Evolutionary conservation across 768 basidiomycete species (phyloP).

Genomic region (Suillus decipiens): DNA sequence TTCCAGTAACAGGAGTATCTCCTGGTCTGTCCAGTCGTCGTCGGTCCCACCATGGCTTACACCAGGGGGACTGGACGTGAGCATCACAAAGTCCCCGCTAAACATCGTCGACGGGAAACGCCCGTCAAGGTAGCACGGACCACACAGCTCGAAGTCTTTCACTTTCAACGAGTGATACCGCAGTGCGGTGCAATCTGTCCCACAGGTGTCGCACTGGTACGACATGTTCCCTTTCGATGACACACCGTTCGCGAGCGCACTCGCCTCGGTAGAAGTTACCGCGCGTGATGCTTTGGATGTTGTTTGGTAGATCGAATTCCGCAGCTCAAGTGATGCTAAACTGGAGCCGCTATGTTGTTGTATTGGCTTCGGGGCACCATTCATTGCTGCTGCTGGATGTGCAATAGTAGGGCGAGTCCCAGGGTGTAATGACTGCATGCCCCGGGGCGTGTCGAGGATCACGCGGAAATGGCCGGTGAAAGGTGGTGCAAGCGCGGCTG

Average conservation of each 20-base stretch:
- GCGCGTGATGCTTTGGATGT: constrained; percentile 80
- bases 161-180: constrained; percentile 94
- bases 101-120: constrained; percentile 97
- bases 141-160: constrained; percentile 88
- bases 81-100: constrained; percentile 94
- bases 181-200: constrained; percentile 84
- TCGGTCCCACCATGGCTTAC: constrained; percentile 46
- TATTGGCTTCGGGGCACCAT: constrained; percentile 46
- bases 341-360: constrained; percentile 27
- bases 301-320: constrained; percentile 85
- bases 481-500: constrained; percentile 91
- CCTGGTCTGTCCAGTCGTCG: constrained; percentile 88
- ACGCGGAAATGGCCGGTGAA: constrained; percentile 99
- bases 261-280: constrained; percentile 69
- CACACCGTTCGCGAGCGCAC: constrained; percentile 54
- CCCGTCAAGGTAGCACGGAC: constrained; percentile 92
- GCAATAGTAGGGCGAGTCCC: constrained; percentile 62
- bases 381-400: constrained; percentile 42
- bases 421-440: constrained; percentile 90
- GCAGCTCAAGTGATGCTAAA: constrained; percentile 85
- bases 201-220: constrained; percentile 92
- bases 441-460: constrained; percentile 94
- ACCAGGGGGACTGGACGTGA: constrained; percentile 46
- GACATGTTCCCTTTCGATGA: constrained; percentile 48
- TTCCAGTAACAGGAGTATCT: constrained; percentile 86